phyloP scores from a whole-genome alignment of 306 rosid species.

The Ormosia semicastrata region DNA sequence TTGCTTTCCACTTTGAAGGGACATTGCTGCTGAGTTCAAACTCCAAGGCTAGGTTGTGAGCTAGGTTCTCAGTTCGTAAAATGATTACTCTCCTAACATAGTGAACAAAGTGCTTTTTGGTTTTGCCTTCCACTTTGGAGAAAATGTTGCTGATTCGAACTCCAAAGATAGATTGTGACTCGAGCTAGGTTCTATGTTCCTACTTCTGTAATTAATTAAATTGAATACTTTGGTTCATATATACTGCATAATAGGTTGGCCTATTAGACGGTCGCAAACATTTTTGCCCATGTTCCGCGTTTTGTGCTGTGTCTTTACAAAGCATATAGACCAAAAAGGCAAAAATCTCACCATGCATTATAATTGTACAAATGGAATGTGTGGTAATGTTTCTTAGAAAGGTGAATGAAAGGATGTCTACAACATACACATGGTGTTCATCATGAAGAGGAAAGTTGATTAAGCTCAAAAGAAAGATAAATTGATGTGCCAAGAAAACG shows the following conservation, averaged over 20 bases:
- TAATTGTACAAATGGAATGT: conserved; percentile 13
- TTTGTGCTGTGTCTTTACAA: conserved; percentile 38
- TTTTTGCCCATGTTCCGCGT: conserved; percentile 26
- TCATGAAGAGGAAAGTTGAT: conserved; percentile 29
- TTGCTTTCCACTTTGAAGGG: conserved; percentile 38
- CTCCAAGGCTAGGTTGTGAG: conserved; percentile 19
- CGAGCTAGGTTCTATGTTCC: conserved; percentile 41
- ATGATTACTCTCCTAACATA: conserved; percentile 24
- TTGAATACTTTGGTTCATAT: conserved; percentile 3
- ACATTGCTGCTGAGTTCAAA: conserved; percentile 27
- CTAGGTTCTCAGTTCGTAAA: background rate
- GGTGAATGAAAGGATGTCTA: conserved; percentile 28
- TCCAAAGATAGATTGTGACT: conserved; percentile 24
- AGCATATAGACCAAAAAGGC: conserved; percentile 32
- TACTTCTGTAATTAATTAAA: background rate
- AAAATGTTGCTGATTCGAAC: conserved; percentile 26
- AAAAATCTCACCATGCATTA: conserved; percentile 18
- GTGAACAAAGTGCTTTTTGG: conserved; percentile 28
- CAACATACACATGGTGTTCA: conserved; percentile 16
- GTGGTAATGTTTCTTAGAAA: conserved; percentile 33
- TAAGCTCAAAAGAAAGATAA: conserved; percentile 15
- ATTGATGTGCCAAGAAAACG: background rate
- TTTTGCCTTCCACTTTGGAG: conserved; percentile 41
- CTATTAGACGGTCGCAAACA: conserved; percentile 29
- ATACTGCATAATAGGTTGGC: conserved; percentile 8